phyloP scores from a whole-genome alignment of 768 basidiomycete genomes.

The Suillus variegatus region DNA sequence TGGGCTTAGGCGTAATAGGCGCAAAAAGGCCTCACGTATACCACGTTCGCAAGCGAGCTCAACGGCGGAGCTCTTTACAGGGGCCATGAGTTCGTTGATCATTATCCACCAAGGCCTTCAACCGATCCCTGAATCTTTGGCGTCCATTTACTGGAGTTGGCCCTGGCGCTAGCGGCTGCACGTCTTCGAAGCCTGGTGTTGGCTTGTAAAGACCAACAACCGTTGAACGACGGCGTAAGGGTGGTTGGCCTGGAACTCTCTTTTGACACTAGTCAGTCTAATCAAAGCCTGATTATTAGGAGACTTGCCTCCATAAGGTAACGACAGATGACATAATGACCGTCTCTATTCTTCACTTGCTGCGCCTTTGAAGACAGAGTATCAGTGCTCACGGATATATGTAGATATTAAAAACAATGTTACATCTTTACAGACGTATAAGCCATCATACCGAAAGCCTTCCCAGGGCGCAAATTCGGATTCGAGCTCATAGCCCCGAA shows the following conservation, averaged over 20 bases:
- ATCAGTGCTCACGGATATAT: not conserved
- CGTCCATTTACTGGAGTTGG: not conserved
- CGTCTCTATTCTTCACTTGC: slow-evolving; percentile 16
- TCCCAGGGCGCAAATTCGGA: slow-evolving; percentile 27
- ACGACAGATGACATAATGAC: slow-evolving; percentile 23
- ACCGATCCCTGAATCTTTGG: not conserved
- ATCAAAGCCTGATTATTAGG: not conserved
- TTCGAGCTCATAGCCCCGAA: slow-evolving; percentile 19
- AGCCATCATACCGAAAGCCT: slow-evolving; percentile 32
- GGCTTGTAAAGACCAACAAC: not conserved
- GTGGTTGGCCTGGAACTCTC: slow-evolving; percentile 31
- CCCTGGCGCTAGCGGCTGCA: not conserved
- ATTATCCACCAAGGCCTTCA: too few relatives aligned
- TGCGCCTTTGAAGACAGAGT: slow-evolving; percentile 16
- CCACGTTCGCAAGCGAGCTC: not conserved
- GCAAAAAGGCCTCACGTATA: not conserved
- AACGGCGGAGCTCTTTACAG: not conserved
- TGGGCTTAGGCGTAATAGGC: not conserved
- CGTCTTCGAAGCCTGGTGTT: not conserved
- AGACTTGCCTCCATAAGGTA: slow-evolving; percentile 25
- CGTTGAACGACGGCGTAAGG: slow-evolving; percentile 16
- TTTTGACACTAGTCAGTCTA: slow-evolving; percentile 3
- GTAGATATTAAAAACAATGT: not conserved
- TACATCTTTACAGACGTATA: slow-evolving; percentile 28
- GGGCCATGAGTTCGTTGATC: too few relatives aligned